Evolutionary conservation across 768 basidiomycete species (phyloP).

Genomic region (Sporobolomyces phaffii): DNA sequence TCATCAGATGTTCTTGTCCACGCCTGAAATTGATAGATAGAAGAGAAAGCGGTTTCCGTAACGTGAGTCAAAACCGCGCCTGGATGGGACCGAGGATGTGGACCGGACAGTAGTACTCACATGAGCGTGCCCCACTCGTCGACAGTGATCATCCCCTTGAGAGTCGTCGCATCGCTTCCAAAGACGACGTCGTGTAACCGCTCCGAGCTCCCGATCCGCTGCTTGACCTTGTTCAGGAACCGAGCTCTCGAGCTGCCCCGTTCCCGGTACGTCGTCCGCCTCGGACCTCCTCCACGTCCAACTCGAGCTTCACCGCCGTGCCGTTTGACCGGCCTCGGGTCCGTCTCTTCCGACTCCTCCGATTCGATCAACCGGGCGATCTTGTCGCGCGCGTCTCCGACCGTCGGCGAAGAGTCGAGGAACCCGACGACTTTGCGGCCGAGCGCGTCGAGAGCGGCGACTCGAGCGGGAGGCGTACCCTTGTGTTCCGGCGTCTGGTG

Average conservation of each 20-base stretch:
- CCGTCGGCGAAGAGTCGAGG: slow-evolving; percentile 10
- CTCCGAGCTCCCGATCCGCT: slow-evolving; percentile 29
- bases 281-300: too few species aligned
- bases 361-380: neutral
- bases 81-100: neutral
- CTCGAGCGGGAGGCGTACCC: slow-evolving; percentile 11
- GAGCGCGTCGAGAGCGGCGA: slow-evolving; percentile 33
- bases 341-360: neutral
- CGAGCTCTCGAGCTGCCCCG: slow-evolving; percentile 2
- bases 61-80: neutral
- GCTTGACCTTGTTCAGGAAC: slow-evolving; percentile 35
- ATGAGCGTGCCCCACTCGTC: slow-evolving; percentile 35
- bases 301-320: neutral
- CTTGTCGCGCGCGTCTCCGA: neutral
- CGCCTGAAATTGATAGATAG: slow-evolving; percentile 7
- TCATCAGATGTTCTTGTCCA: slow-evolving; percentile 25
- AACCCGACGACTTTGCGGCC: slow-evolving; percentile 17
- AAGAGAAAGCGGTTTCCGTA: neutral
- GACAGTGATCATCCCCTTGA: slow-evolving; percentile 15
- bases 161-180: neutral
- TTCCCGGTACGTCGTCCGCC: neutral
- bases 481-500: slow-evolving; percentile 22
- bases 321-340: neutral
- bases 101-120: neutral
- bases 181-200: slow-evolving; percentile 11